Evolutionary conservation across 768 basidiomycete genomes (phyloP).

Genomic region (Clathrus columnatus): DNA sequence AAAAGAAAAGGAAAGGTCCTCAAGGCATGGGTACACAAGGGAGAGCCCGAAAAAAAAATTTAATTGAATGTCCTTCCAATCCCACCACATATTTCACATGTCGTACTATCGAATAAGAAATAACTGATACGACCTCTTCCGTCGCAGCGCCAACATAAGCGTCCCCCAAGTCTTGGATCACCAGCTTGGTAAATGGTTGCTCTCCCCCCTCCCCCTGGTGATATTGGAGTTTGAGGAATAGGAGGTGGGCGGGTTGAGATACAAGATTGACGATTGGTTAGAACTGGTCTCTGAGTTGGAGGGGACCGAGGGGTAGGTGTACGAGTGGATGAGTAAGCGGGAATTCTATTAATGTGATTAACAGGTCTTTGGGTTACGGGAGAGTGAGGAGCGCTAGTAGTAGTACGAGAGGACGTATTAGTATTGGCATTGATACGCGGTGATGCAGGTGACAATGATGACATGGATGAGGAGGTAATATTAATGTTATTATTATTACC

Average conservation of each 20-base stretch:
- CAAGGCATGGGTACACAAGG: too few species aligned
- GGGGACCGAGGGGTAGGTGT: not conserved
- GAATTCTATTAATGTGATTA: too few species aligned
- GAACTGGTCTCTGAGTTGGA: constrained; percentile 12
- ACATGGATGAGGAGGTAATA: not conserved
- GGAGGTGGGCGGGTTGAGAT: not conserved
- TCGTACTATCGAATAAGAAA: constrained; percentile 44
- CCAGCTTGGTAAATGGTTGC: constrained; percentile 49
- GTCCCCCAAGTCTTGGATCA: constrained; percentile 63
- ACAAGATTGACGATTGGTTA: constrained; percentile 12
- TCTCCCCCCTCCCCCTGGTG: constrained; percentile 27
- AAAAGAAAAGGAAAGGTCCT: too few species aligned
- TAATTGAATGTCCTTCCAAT: constrained; percentile 40
- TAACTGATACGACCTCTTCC: constrained; percentile 47
- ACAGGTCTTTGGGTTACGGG: too few species aligned
- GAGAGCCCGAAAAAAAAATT: too few species aligned
- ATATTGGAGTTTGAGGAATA: not conserved
- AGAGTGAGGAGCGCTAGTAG: not conserved
- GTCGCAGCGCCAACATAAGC: constrained; percentile 53
- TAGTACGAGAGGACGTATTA: not conserved
- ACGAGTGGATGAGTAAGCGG: too few species aligned
- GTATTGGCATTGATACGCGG: constrained; percentile 9
- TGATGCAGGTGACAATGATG: constrained; percentile 6
- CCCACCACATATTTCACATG: constrained; percentile 54
- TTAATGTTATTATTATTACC: not conserved